Evolutionary conservation across 140 eudicot species (phyloP).

Genomic region (Stevia rebaudiana): DNA sequence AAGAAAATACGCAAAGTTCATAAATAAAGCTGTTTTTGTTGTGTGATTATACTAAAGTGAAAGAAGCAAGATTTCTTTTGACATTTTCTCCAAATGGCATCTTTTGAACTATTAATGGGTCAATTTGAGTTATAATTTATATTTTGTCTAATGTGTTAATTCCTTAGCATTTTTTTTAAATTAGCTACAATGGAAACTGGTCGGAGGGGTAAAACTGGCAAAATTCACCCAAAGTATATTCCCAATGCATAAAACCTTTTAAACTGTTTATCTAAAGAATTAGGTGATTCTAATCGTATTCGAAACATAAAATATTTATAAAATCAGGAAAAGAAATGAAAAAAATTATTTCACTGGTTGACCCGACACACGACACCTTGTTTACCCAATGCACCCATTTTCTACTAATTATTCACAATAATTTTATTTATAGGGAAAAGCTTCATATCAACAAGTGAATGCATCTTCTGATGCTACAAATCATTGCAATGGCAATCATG

Average conservation of each 20-base stretch:
- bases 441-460: constrained; percentile 6
- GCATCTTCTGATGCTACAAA: constrained; percentile 4
- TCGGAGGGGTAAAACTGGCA: background rate
- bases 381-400: background rate
- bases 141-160: too few relatives aligned
- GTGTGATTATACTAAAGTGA: too few relatives aligned
- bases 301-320: constrained; percentile 28
- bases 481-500: background rate
- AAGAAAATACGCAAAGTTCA: too few relatives aligned
- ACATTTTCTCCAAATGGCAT: too few relatives aligned
- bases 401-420: background rate
- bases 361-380: background rate
- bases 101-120: too few relatives aligned
- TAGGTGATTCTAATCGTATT: background rate
- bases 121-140: too few relatives aligned
- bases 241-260: background rate
- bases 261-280: background rate
- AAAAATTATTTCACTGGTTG: background rate
- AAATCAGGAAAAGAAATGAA: background rate
- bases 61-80: too few relatives aligned
- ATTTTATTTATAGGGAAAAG: background rate
- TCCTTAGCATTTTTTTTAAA: too few relatives aligned
- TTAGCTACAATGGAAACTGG: too few relatives aligned
- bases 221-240: background rate
- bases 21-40: too few relatives aligned